Evolutionary conservation across 495 filamentous ascomycete genomes (phyloP).

Genomic region (Neurospora sp.): DNA sequence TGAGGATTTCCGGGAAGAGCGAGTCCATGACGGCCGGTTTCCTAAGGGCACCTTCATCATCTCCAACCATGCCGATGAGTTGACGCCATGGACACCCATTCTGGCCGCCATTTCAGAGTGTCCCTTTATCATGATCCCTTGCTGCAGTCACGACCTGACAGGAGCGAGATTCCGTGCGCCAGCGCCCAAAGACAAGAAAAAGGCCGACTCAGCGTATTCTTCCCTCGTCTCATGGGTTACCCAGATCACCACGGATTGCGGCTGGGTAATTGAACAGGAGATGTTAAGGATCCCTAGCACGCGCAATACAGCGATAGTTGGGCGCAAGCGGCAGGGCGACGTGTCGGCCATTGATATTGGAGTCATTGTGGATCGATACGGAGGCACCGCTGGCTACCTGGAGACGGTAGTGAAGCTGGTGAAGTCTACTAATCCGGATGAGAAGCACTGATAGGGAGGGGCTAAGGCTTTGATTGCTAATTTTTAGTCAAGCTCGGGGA

Average conservation of each 20-base stretch:
- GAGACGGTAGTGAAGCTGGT: conserved; percentile 44
- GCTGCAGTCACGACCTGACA: conserved; percentile 81
- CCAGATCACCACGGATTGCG: conserved; percentile 54
- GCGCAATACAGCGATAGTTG: conserved; percentile 71
- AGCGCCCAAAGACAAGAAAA: conserved; percentile 41
- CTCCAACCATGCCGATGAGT: conserved; percentile 91
- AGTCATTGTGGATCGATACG: conserved; percentile 37
- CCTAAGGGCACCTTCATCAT: conserved; percentile 77
- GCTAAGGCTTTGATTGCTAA: neutral
- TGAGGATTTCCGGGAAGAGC: conserved; percentile 20
- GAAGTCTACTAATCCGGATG: conserved; percentile 11
- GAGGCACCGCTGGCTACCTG: conserved; percentile 45
- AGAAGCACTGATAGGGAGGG: neutral
- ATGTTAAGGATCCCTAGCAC: conserved; percentile 83
- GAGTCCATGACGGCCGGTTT: conserved; percentile 63
- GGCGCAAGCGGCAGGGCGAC: conserved; percentile 32
- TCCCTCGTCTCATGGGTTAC: conserved; percentile 63
- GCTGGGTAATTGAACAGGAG: conserved; percentile 69
- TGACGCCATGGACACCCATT: conserved; percentile 91
- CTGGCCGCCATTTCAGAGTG: conserved; percentile 63
- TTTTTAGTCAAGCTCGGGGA: conserved; percentile 46
- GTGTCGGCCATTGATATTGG: conserved; percentile 21
- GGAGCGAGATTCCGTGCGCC: conserved; percentile 65
- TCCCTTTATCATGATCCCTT: conserved; percentile 87
- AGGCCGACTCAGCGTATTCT: conserved; percentile 54